Evolutionary conservation across 2,329 filamentous ascomycete genomes (phyloP).

Genomic region (Thermochaetoides dissita): DNA sequence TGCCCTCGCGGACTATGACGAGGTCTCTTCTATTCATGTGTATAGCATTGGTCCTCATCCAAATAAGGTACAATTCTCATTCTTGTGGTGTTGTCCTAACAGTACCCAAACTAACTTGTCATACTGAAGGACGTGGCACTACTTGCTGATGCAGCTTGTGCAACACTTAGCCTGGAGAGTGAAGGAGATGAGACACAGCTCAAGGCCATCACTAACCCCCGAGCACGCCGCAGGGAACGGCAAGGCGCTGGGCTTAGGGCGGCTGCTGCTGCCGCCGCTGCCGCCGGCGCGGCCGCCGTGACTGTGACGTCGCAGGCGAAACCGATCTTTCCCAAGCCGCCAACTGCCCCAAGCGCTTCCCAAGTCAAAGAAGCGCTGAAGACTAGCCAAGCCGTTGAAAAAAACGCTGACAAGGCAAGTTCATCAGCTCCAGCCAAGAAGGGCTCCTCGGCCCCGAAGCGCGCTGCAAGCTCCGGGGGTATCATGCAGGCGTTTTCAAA

Average conservation of each 20-base stretch:
- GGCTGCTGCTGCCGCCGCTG: constrained; percentile 17
- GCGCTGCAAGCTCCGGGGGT: constrained; percentile 31
- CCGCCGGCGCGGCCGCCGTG: too few relatives aligned
- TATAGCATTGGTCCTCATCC: constrained; percentile 69
- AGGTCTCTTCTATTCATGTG: constrained; percentile 67
- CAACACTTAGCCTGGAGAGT: constrained; percentile 36
- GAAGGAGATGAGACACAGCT: constrained; percentile 32
- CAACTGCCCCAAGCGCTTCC: neutral
- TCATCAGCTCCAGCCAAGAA: constrained; percentile 28
- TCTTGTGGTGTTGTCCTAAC: too few relatives aligned
- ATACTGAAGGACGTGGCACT: constrained; percentile 44
- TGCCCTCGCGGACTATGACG: constrained; percentile 51
- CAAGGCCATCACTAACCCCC: constrained; percentile 58
- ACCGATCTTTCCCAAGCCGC: neutral
- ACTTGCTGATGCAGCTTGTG: constrained; percentile 54
- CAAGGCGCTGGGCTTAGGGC: constrained; percentile 20
- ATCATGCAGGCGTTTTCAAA: constrained; percentile 75
- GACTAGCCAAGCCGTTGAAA: constrained; percentile 24
- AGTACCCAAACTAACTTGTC: constrained; percentile 1
- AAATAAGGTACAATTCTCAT: constrained; percentile 37
- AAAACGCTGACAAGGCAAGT: constrained; percentile 13
- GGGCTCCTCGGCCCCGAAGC: constrained; percentile 33
- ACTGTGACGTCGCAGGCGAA: constrained; percentile 17
- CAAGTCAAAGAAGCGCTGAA: constrained; percentile 16
- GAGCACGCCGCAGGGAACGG: constrained; percentile 41